Evolutionary conservation across 495 filamentous ascomycete genomes (phyloP).

Genomic region (Tuber magnatum): DNA sequence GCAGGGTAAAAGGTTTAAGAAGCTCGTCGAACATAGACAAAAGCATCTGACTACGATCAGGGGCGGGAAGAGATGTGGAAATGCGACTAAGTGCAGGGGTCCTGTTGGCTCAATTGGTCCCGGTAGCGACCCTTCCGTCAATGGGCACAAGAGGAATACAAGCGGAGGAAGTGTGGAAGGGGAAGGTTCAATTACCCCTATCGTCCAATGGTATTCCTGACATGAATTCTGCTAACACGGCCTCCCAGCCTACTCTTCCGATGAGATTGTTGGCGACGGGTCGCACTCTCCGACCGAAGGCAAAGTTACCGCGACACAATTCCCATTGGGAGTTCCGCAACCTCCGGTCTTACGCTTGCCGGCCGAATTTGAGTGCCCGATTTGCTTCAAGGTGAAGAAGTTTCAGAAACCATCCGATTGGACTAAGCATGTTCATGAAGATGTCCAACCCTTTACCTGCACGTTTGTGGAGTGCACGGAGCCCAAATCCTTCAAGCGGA

Average conservation of each 20-base stretch:
- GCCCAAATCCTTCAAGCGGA: slow-evolving; percentile 92
- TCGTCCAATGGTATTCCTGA: neutral
- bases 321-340: slow-evolving; percentile 72
- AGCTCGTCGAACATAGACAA: slow-evolving; percentile 61
- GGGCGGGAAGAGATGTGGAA: slow-evolving; percentile 26
- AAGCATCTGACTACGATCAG: slow-evolving; percentile 53
- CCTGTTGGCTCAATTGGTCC: slow-evolving; percentile 30
- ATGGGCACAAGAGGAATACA: slow-evolving; percentile 39
- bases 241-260: slow-evolving; percentile 42
- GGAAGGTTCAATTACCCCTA: slow-evolving; percentile 31
- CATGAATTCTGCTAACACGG: slow-evolving; percentile 2
- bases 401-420: slow-evolving; percentile 94
- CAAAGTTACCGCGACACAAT: slow-evolving; percentile 60
- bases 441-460: slow-evolving; percentile 91
- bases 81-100: slow-evolving; percentile 29
- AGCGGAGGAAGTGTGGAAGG: slow-evolving; percentile 39
- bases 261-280: slow-evolving; percentile 55
- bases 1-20: slow-evolving; percentile 71
- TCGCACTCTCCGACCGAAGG: slow-evolving; percentile 58
- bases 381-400: slow-evolving; percentile 84
- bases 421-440: slow-evolving; percentile 96
- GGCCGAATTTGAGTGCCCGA: slow-evolving; percentile 83
- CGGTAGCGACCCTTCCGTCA: slow-evolving; percentile 46
- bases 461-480: slow-evolving; percentile 79
- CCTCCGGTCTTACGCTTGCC: slow-evolving; percentile 74